Conservation (phyloP, 805 yeast species). For the Metschnikowia orientalis region DNA sequence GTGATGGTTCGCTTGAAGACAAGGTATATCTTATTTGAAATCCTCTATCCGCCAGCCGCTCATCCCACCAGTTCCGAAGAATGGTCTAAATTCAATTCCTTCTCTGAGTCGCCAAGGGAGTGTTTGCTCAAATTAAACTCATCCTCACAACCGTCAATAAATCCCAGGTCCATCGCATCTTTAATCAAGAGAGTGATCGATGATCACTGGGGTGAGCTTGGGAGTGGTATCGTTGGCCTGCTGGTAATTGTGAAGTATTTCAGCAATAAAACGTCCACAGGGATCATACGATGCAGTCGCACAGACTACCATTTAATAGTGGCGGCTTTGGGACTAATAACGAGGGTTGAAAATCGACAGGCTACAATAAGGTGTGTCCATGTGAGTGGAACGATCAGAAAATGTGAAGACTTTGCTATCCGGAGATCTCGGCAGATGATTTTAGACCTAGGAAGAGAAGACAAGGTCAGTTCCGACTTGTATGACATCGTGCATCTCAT, state of each 20-base stretch:
- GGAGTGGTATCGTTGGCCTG: slow-evolving; percentile 59
- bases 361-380: slow-evolving; percentile 60
- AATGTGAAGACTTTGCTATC: slow-evolving; percentile 70
- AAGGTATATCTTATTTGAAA: slow-evolving; percentile 77
- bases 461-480: slow-evolving; percentile 8
- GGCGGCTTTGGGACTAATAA: slow-evolving; percentile 61
- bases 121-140: slow-evolving; percentile 47
- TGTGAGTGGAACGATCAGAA: slow-evolving; percentile 83
- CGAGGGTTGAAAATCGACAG: slow-evolving; percentile 43
- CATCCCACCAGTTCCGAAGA: slow-evolving; percentile 12
- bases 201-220: slow-evolving; percentile 73
- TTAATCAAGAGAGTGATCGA: slow-evolving; percentile 54
- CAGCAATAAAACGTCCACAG: slow-evolving; percentile 75
- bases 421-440: slow-evolving; percentile 39
- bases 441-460: slow-evolving; percentile 16
- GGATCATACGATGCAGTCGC: slow-evolving; percentile 74
- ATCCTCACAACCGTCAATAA: slow-evolving; percentile 46
- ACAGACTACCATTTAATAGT: slow-evolving; percentile 58
- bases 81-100: slow-evolving; percentile 18
- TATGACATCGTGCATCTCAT: slow-evolving; percentile 14
- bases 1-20: slow-evolving; percentile 85
- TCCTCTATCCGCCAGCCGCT: slow-evolving; percentile 54
- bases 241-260: slow-evolving; percentile 71
- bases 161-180: slow-evolving; percentile 46
- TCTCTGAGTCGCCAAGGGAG: slow-evolving; percentile 29